phyloP scores from a whole-genome alignment of 2,329 filamentous ascomycete genomes.

The Alternaria solani region DNA sequence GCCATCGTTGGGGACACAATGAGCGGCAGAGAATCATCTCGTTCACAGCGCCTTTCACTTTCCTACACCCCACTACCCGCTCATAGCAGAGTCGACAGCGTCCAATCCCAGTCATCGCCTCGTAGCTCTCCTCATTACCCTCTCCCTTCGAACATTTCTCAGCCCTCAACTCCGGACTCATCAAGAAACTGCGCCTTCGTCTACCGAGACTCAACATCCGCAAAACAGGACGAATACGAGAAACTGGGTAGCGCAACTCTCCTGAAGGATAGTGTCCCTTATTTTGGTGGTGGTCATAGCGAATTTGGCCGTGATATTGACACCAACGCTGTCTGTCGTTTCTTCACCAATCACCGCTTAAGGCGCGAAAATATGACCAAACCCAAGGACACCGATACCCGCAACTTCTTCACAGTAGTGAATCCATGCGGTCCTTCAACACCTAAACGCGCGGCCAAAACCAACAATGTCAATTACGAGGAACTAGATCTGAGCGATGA shows the following conservation, averaged over 20 bases:
- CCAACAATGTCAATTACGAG: background rate
- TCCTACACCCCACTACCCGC: background rate
- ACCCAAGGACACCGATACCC: background rate
- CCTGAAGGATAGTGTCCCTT: background rate
- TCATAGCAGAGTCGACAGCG: background rate
- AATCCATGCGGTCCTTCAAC: background rate
- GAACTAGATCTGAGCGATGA: background rate
- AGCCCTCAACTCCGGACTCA: background rate
- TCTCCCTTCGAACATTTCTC: background rate
- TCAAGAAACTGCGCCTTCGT: background rate
- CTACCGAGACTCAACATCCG: background rate
- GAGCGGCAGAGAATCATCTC: background rate
- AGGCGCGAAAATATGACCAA: background rate
- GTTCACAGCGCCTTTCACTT: background rate
- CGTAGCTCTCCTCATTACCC: background rate
- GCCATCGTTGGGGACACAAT: background rate
- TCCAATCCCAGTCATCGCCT: background rate
- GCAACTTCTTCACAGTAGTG: background rate
- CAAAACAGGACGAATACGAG: background rate
- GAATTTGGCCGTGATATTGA: constrained; percentile 10
- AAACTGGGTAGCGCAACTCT: background rate
- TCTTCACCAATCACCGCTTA: background rate
- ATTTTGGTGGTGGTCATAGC: background rate
- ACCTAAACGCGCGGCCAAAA: background rate
- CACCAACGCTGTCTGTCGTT: constrained; percentile 3